Base-by-base conservation (phyloP, 441 rosid genomes). In the Aleurites moluccanus region DNA sequence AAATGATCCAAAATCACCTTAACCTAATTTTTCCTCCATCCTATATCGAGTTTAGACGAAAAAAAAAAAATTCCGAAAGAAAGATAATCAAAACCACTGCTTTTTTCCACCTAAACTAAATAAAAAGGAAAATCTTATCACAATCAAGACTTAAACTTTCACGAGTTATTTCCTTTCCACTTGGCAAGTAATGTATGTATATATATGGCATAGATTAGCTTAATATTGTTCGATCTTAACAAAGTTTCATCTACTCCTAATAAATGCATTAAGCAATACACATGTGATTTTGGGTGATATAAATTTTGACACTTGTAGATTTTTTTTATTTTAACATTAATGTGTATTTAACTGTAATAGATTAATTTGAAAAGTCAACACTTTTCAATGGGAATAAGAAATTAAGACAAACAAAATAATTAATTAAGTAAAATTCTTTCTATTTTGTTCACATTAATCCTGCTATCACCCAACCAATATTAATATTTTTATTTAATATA, bases 121-220 rank as follows among this genome's bases (percentile, higher is more conserved):
- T 10, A 33, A 64, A 73, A 56, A 33, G 6, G 28, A 16, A 68
- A 30, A 47, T 27, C 28, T 42, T 4, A 21, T 63, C 77, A 49
- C 21, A 53, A 59, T 56, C 59, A 20, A 23, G 3, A 10, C 57
- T 68, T 15, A 33, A 45, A 59, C 52, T 6, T 67, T 82, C 83
- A 78, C 83, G 83, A 28, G 87, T 40, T 6, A 23, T 79, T 70
- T 69, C 78, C 81, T 81, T 67, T 16, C 49, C 59, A 11, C 2
- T 27, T 44, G 73, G 78, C 62, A 23, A 74, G 47, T 63, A 72
- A 18, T 33, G 13, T 67, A 33, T 25, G 4, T n/a, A n/a, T 28
- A 4, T 3, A 3, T 62, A 8, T 27, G 30, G 5, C 15, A 3
- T 2, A 13, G 18, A 13, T 3, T 50, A 55, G 27, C 11, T 55